A percentile compares a stretch with the other conserved stretches of the same genome.
Evolutionary conservation across 2,329 filamentous ascomycete genomes (phyloP).

Genomic region (Tympanopsis confertula): DNA sequence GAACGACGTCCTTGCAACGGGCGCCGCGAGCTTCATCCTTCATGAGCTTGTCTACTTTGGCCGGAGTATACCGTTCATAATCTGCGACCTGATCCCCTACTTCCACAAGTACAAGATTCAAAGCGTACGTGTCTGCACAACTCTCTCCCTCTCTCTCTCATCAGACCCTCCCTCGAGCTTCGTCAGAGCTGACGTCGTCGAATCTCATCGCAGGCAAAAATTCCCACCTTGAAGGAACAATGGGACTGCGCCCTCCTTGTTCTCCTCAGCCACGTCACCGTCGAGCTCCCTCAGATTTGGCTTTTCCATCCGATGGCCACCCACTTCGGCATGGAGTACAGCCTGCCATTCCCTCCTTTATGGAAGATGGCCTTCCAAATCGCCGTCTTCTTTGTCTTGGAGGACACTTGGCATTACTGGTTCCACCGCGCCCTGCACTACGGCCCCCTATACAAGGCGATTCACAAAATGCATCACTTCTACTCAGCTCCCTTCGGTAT

Average conservation of each 20-base stretch:
- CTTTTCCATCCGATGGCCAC: constrained; percentile 95
- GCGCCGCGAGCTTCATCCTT: constrained; percentile 93
- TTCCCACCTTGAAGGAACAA: constrained; percentile 86
- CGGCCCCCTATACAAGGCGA: constrained; percentile 85
- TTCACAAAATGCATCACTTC: constrained; percentile 98
- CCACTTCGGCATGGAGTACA: constrained; percentile 77
- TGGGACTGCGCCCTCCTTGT: constrained; percentile 89
- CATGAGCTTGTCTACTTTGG: constrained; percentile 95
- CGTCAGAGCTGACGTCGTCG: constrained; percentile 6
- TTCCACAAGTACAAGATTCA: constrained; percentile 96
- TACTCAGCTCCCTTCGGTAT: constrained; percentile 96
- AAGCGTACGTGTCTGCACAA: constrained; percentile 38
- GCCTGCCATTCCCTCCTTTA: constrained; percentile 76
- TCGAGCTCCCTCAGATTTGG: constrained; percentile 97
- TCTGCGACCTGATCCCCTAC: constrained; percentile 76
- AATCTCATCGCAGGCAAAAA: constrained; percentile 45
- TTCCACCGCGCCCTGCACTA: constrained; percentile 86
- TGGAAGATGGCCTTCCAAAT: constrained; percentile 88
- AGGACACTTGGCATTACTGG: constrained; percentile 99
- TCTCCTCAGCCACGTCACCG: constrained; percentile 89
- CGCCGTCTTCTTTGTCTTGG: constrained; percentile 83
- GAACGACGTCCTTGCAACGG: constrained; percentile 86
- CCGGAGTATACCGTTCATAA: constrained; percentile 77
- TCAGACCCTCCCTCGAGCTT: neutral
- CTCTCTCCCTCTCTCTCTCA: neutral